These are phyloP conservation scores for Coemansia sp. DNA, from an alignment of 192 early-diverging fungal species.

Conservation along the genomic window DNA sequence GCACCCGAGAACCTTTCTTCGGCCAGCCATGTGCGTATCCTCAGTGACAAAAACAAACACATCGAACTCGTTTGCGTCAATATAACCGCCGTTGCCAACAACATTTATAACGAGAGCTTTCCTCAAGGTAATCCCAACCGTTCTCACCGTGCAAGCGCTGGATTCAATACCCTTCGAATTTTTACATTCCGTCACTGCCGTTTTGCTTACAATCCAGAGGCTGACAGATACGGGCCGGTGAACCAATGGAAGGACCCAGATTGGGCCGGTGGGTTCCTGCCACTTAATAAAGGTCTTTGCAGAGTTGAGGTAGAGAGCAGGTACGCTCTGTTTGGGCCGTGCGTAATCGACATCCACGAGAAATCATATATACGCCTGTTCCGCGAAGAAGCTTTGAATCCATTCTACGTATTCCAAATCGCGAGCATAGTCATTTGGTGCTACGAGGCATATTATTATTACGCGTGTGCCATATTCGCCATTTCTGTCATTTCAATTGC, in stretches of 20 bases:
- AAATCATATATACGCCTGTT: conserved; percentile 66
- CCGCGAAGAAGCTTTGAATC: conserved; percentile 72
- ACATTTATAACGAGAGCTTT: not conserved
- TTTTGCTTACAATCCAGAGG: conserved; percentile 29
- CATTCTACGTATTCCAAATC: conserved; percentile 81
- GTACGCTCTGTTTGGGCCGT: conserved; percentile 65
- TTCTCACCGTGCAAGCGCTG: not conserved
- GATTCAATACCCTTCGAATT: conserved; percentile 3
- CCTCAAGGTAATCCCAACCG: not conserved
- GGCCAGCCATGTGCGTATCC: conserved; percentile 21
- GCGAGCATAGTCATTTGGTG: conserved; percentile 81
- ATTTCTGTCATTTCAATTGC: conserved; percentile 81
- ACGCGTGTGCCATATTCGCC: conserved; percentile 86
- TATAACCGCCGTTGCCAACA: not conserved
- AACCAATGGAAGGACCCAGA: conserved; percentile 45
- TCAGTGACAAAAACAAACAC: conserved; percentile 20
- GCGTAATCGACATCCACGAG: conserved; percentile 70
- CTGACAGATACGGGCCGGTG: conserved; percentile 13
- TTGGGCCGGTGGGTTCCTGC: conserved; percentile 20
- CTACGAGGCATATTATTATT: conserved; percentile 92
- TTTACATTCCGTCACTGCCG: conserved; percentile 48
- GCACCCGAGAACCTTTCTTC: not conserved
- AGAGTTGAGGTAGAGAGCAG: conserved; percentile 56
- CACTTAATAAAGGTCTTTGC: conserved; percentile 51
- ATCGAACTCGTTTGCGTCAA: conserved; percentile 19